Evolutionary conservation across 345 rosid genomes (phyloP).

Genomic region (Camelina hispida): DNA sequence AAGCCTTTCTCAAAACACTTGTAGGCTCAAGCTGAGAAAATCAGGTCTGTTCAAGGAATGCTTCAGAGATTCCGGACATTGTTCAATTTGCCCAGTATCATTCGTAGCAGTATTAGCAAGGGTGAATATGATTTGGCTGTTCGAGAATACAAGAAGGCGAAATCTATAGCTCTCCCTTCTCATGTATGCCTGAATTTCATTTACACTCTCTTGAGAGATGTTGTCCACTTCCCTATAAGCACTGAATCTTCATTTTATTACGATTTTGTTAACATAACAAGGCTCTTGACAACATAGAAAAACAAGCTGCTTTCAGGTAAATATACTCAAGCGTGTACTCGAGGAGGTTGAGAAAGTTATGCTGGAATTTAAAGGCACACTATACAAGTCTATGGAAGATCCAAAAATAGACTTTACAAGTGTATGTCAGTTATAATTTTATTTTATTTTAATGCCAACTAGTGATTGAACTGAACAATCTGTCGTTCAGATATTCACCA

Average conservation of each 20-base stretch:
- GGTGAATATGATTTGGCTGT: conserved; percentile 97
- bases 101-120: conserved; percentile 90
- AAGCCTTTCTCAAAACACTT: conserved; percentile 25
- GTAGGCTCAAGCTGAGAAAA: conserved; percentile 98
- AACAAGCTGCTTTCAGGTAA: conserved; percentile 67
- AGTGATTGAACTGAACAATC: conserved; percentile 25
- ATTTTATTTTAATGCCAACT: conserved; percentile 16
- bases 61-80: conserved; percentile 95
- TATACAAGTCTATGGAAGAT: conserved; percentile 97
- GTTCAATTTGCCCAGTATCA: conserved; percentile 94
- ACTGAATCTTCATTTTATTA: conserved; percentile 5
- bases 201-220: conserved; percentile 24
- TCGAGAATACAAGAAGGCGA: conserved; percentile 98
- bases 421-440: conserved; percentile 52
- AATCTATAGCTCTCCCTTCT: conserved; percentile 93
- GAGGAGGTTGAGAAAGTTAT: conserved; percentile 99
- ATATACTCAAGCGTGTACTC: conserved; percentile 90
- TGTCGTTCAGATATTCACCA: neutral
- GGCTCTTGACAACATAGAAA: conserved; percentile 23
- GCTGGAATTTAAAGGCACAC: conserved; percentile 93
- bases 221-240: conserved; percentile 11
- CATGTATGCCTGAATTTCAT: conserved; percentile 63
- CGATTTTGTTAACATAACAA: conserved; percentile 10
- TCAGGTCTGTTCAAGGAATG: conserved; percentile 98
- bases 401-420: conserved; percentile 86